Conservation (phyloP, 1,284 basidiomycete species). For the Ganoderma lucidum region DNA sequence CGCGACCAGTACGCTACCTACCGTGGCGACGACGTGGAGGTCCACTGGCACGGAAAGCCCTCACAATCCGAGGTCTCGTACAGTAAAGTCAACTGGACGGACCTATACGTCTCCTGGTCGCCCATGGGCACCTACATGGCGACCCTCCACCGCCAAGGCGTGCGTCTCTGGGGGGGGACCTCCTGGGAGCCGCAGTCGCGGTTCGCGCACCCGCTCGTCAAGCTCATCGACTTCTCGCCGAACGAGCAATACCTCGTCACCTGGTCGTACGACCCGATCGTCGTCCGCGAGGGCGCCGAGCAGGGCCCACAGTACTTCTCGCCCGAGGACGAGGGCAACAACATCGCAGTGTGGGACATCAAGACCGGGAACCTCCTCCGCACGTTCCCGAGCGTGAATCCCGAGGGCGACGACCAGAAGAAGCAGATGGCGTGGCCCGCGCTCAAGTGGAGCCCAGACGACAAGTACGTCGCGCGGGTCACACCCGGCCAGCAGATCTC, state of each 20-base stretch:
- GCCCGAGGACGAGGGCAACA: constrained; percentile 96
- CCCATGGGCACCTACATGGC: constrained; percentile 94
- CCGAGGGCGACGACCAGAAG: constrained; percentile 69
- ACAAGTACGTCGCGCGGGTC: constrained; percentile 92
- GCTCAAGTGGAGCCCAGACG: constrained; percentile 98
- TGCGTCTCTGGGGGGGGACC: constrained; percentile 94
- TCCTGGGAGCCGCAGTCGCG: constrained; percentile 89
- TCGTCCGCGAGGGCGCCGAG: constrained; percentile 83
- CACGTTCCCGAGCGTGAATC: constrained; percentile 82
- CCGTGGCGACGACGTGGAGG: constrained; percentile 89
- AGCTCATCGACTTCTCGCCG: constrained; percentile 97
- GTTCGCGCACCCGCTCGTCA: constrained; percentile 95
- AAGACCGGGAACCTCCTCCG: constrained; percentile 93
- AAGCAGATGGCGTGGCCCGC: constrained; percentile 94
- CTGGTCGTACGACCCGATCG: constrained; percentile 96
- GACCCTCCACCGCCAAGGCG: constrained; percentile 95
- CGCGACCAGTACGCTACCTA: constrained; percentile 98
- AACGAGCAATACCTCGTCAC: constrained; percentile 98
- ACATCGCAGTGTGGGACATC: constrained; percentile 98
- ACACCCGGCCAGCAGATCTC: constrained; percentile 94
- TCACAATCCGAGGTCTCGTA: constrained; percentile 87
- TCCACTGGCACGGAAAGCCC: constrained; percentile 94
- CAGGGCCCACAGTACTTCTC: constrained; percentile 91
- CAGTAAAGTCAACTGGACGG: constrained; percentile 88
- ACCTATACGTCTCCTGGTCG: constrained; percentile 98